These are phyloP conservation scores for Eucalyptus erythrocorys DNA, from an alignment of 345 rosid species.

Conservation along the genomic window DNA sequence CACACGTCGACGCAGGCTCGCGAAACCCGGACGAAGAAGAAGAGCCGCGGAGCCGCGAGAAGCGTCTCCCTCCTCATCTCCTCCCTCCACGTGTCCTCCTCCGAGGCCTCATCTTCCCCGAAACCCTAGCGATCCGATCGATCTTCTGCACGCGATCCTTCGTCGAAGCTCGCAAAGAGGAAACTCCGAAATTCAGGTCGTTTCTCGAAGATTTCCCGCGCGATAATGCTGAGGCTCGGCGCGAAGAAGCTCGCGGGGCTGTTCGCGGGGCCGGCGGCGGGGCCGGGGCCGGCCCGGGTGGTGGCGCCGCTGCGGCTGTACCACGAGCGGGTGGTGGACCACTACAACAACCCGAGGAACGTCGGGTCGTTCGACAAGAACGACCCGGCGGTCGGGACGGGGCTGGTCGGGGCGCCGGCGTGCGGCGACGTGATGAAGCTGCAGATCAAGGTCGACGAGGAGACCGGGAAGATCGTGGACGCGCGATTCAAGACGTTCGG, in stretches of 20 bases:
- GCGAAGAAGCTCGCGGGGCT: constrained; percentile 33
- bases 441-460: constrained; percentile 85
- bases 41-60: not conserved
- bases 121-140: not conserved
- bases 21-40: not conserved
- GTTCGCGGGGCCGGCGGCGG: not conserved
- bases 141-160: not conserved
- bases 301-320: constrained; percentile 30
- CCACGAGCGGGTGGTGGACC: constrained; percentile 95
- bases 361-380: constrained; percentile 94
- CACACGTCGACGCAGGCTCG: not conserved
- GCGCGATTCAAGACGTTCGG: constrained; percentile 99
- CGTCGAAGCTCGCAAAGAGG: not conserved
- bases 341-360: constrained; percentile 90
- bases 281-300: constrained; percentile 1
- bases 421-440: constrained; percentile 99
- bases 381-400: constrained; percentile 80
- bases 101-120: not conserved
- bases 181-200: not conserved
- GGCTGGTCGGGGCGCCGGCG: constrained; percentile 96
- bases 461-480: constrained; percentile 71
- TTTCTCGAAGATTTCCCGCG: not conserved
- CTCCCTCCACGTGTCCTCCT: constrained; percentile 15
- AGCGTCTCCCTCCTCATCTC: not conserved
- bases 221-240: constrained; percentile 37